Percentiles rank a stretch among this genome's conserved stretches.
phyloP scores from a whole-genome alignment of 805 yeast species.

The Kluyveromyces siamensis region DNA sequence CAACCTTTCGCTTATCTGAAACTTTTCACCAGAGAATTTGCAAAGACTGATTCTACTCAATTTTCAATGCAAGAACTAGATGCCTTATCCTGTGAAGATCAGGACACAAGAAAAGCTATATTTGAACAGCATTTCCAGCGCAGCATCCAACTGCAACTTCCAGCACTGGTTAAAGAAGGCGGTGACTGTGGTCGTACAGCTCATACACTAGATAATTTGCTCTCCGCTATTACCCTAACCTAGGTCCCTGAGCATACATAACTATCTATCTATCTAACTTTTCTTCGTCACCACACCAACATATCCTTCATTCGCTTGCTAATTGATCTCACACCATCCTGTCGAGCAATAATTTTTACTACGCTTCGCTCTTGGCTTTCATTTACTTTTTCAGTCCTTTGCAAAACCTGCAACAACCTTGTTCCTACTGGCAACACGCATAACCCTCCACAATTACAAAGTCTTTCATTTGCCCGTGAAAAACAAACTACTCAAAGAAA shows the following conservation, averaged over 20 bases:
- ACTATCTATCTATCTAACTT: background rate
- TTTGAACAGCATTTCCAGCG: conserved; percentile 43
- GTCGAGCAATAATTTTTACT: no score
- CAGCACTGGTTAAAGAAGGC: conserved; percentile 52
- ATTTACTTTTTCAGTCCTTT: background rate
- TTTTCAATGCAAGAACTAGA: conserved; percentile 29
- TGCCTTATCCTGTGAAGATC: conserved; percentile 50
- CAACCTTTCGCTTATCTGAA: conserved; percentile 59
- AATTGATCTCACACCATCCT: no score
- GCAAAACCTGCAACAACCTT: conserved; percentile 1
- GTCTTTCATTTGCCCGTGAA: background rate
- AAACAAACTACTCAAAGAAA: background rate
- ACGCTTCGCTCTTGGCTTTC: background rate
- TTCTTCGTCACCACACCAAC: background rate
- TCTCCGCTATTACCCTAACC: conserved; percentile 6
- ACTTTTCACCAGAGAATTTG: conserved; percentile 39
- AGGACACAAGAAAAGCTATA: conserved; percentile 40
- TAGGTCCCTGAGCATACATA: background rate
- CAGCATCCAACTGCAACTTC: conserved; percentile 43
- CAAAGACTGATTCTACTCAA: background rate
- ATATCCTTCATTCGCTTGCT: no score
- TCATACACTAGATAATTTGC: conserved; percentile 17
- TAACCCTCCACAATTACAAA: background rate
- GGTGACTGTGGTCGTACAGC: conserved; percentile 58
- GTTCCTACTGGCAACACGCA: background rate